Conservation (phyloP, 2,329 filamentous ascomycete species). For the Verticillium tricorpus region DNA sequence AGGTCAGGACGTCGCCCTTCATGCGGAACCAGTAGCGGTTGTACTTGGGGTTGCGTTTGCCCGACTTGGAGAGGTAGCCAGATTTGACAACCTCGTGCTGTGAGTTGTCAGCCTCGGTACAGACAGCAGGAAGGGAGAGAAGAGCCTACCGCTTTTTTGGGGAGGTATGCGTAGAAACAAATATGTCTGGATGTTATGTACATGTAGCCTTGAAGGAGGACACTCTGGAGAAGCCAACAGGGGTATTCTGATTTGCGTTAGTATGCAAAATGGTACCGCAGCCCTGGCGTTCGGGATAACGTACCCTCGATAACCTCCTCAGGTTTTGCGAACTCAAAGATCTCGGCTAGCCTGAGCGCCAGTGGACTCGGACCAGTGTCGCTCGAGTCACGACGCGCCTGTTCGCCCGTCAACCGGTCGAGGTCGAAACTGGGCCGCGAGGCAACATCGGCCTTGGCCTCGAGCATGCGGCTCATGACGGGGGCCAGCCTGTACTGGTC, state of each 20-base stretch:
- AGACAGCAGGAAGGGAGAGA: constrained; percentile 4
- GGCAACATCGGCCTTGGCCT: constrained; percentile 62
- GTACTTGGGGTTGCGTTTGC: constrained; percentile 82
- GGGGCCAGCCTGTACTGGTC: constrained; percentile 53
- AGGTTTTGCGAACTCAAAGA: constrained; percentile 75
- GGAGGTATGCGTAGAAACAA: constrained; percentile 96
- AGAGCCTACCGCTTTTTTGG: constrained; percentile 68
- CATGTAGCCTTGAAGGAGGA: constrained; percentile 89
- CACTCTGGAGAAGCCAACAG: constrained; percentile 88
- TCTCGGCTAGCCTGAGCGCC: constrained; percentile 70
- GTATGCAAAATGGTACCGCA: background rate
- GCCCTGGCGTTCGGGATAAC: constrained; percentile 7
- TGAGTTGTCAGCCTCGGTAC: background rate
- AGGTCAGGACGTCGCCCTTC: constrained; percentile 87
- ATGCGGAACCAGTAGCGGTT: constrained; percentile 90
- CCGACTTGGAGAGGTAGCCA: constrained; percentile 82
- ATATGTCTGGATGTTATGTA: constrained; percentile 92
- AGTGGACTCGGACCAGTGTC: constrained; percentile 51
- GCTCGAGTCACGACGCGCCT: constrained; percentile 8
- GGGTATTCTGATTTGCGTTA: constrained; percentile 64
- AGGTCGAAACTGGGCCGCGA: constrained; percentile 54
- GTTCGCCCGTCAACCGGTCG: constrained; percentile 39
- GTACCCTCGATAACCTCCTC: constrained; percentile 80
- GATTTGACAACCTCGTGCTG: constrained; percentile 75
- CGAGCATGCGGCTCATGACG: constrained; percentile 73